phyloP scores from a whole-genome alignment of 768 basidiomycete species.

The Mycena olivaceomarginata region DNA sequence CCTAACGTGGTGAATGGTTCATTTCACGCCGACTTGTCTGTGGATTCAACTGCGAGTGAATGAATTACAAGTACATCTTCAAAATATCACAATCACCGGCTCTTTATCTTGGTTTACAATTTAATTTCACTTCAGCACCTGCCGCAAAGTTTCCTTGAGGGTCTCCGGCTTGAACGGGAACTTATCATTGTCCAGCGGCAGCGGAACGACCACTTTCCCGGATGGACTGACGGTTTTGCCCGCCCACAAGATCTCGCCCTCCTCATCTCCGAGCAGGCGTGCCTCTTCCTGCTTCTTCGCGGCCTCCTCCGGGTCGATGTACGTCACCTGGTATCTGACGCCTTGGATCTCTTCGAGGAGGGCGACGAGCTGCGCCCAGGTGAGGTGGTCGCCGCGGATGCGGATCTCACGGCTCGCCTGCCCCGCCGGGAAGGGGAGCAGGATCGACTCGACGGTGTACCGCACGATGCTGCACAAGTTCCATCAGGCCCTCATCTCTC shows the following conservation, averaged over 20 bases:
- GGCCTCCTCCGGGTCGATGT: constrained; percentile 17
- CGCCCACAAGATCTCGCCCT: constrained; percentile 19
- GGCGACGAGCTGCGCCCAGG: constrained; percentile 3
- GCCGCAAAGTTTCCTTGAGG: constrained; percentile 9
- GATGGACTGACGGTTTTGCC: background rate
- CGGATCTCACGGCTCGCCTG: constrained; percentile 15
- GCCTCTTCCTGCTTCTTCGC: constrained; percentile 20
- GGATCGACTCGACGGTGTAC: constrained; percentile 27
- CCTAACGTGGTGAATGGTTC: no score
- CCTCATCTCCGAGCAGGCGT: constrained; percentile 20
- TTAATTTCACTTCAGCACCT: no score
- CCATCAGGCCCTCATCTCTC: background rate
- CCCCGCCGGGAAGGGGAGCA: constrained; percentile 17
- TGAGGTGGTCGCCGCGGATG: constrained; percentile 24
- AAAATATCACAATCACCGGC: no score
- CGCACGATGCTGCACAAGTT: constrained; percentile 12
- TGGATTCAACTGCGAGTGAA: no score
- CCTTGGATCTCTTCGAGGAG: constrained; percentile 20
- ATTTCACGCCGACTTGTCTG: no score
- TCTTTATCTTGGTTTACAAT: no score
- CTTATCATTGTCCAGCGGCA: constrained; percentile 28
- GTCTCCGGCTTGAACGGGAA: constrained; percentile 17
- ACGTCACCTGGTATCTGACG: constrained; percentile 11
- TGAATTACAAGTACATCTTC: no score
- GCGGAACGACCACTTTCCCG: constrained; percentile 4